Base-by-base conservation (phyloP, 371 early-diverging fungal species). In the Quaeritorhiza haematococci region DNA sequence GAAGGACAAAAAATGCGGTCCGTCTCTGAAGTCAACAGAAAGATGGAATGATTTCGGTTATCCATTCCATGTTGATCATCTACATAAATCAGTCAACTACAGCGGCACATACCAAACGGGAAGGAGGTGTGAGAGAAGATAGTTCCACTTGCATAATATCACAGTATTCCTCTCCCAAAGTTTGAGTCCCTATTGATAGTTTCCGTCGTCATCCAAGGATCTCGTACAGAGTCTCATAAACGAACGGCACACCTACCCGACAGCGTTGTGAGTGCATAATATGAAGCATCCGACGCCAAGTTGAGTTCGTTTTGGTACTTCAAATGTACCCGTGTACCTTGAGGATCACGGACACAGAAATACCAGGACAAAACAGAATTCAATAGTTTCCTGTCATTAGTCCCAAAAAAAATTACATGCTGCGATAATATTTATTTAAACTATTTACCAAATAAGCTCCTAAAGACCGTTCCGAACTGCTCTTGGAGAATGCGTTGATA, bases 161-260 rank as follows among this genome's bases (percentile, higher is more conserved):
- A 62, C 93, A 92, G 63, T 93, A 93, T 65, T 93, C 96, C 62
- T 95, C 94, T 27, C 95, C 95, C 29, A 95, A 64, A 0, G 95
- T 93, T 62, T 89, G 91, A 3, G 84, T 79, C 1, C 93, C 94
- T 71, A 26, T 33, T n/a, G n/a, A n/a, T n/a, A n/a, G n/a, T n/a
- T n/a, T n/a, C n/a, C n/a, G n/a, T n/a, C n/a, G n/a, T n/a, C n/a
- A n/a, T n/a, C n/a, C n/a, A n/a, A 33, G 21, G 6, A 13, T 19
- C 27, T 29, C 29, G 30, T 50, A 34, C 28, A 35, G 53, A 29
- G 29, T n/a, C 38, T 33, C 30, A 43, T 19, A 24, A n/a, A n/a
- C n/a, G 17, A 24, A 19, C 4, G 3, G 33, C 33, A 34, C 42
- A 58, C 49, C 24, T 60, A 79, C 83, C 84, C 7, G 80, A 66